These are phyloP conservation scores for Xylariaceae sp. DNA, from an alignment of 2,329 filamentous ascomycete species.

Conservation along the genomic window DNA sequence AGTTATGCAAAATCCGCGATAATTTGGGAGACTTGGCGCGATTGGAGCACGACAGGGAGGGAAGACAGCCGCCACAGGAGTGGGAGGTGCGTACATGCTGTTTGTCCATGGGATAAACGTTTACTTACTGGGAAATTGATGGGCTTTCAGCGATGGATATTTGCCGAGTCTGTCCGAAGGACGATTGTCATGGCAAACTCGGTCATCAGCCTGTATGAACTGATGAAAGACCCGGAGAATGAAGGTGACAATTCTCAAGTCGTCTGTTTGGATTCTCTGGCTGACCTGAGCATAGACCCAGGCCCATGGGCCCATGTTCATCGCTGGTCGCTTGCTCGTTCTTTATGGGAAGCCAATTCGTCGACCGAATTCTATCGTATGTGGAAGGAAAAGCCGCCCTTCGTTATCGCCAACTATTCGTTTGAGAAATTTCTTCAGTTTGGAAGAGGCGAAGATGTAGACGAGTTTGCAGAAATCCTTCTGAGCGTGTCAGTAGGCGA, in stretches of 20 bases:
- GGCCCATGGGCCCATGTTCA: conserved; percentile 37
- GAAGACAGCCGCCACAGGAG: conserved; percentile 25
- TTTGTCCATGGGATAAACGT: neutral
- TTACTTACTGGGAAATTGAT: neutral
- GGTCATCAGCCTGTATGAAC: conserved; percentile 35
- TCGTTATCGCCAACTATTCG: conserved; percentile 38
- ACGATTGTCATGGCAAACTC: conserved; percentile 42
- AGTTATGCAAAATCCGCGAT: conserved; percentile 39
- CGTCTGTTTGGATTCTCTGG: neutral
- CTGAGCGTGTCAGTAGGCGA: conserved; percentile 32
- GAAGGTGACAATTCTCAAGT: conserved; percentile 4
- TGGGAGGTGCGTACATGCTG: conserved; percentile 37
- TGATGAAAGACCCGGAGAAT: conserved; percentile 34
- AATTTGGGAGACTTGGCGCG: conserved; percentile 32
- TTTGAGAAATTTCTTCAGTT: conserved; percentile 38
- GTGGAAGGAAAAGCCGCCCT: conserved; percentile 39
- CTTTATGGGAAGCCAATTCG: conserved; percentile 41
- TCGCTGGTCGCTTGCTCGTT: conserved; percentile 41
- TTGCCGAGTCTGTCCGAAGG: conserved; percentile 42
- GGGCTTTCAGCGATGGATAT: conserved; percentile 42
- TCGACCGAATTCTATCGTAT: conserved; percentile 36
- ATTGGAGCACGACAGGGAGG: conserved; percentile 15
- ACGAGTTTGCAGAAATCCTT: conserved; percentile 41
- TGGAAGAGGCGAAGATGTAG: conserved; percentile 38
- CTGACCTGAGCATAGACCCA: conserved; percentile 24